Percentiles rank a stretch among this genome's conserved stretches.
Evolutionary conservation across 2,329 filamentous ascomycete genomes (phyloP).

Genomic region (Dendrostoma leiphaemia): DNA sequence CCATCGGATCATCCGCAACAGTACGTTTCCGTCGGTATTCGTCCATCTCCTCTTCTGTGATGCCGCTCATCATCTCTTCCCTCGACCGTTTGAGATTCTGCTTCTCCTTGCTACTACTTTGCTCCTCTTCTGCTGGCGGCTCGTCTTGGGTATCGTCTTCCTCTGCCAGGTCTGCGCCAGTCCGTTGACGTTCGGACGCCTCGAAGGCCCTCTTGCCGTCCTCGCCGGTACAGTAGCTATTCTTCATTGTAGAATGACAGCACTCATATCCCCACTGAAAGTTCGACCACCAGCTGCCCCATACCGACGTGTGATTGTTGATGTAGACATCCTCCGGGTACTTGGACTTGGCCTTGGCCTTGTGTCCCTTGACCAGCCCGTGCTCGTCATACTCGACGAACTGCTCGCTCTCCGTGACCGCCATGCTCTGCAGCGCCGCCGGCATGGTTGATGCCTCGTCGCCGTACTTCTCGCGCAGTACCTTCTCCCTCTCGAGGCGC

Average conservation of each 20-base stretch:
- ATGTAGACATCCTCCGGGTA: constrained; percentile 84
- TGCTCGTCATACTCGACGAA: constrained; percentile 95
- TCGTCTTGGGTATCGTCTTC: constrained; percentile 27
- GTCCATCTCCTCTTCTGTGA: constrained; percentile 83
- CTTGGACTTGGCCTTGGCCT: constrained; percentile 77
- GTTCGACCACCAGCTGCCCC: constrained; percentile 96
- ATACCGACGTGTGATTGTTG: constrained; percentile 90
- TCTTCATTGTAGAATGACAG: constrained; percentile 90
- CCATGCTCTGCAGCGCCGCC: constrained; percentile 61
- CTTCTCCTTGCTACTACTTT: constrained; percentile 24
- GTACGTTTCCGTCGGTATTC: constrained; percentile 75
- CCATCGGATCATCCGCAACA: constrained; percentile 83
- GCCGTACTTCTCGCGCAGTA: constrained; percentile 81
- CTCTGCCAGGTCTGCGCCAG: constrained; percentile 41
- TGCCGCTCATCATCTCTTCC: constrained; percentile 73
- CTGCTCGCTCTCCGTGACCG: constrained; percentile 75
- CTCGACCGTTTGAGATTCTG: constrained; percentile 67
- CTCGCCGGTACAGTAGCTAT: constrained; percentile 95
- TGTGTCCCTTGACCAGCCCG: constrained; percentile 85
- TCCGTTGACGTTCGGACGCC: constrained; percentile 64
- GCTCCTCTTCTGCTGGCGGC: constrained; percentile 30
- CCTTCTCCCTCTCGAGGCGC: constrained; percentile 65
- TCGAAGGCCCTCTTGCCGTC: constrained; percentile 80
- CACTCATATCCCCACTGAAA: constrained; percentile 97
- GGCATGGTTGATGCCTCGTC: constrained; percentile 56